These are phyloP conservation scores for Colletotrichum eremochloae DNA, from an alignment of 2,329 filamentous ascomycete genomes.

Conservation along the genomic window DNA sequence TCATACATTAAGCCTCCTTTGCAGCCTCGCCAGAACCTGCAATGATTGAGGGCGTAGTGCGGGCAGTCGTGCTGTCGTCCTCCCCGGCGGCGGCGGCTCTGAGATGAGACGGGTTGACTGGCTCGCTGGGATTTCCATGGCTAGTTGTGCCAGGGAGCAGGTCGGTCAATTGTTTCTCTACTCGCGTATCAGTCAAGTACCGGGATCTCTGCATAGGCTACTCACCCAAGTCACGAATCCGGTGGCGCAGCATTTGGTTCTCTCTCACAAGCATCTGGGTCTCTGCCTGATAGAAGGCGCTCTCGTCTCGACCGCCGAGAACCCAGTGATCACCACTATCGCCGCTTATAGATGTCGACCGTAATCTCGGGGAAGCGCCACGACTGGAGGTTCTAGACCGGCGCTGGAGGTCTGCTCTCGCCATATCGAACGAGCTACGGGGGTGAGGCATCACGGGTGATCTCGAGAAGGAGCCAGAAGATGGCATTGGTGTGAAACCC, in stretches of 20 bases:
- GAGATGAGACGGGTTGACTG: slow-evolving; percentile 63
- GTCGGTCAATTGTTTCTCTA: slow-evolving; percentile 68
- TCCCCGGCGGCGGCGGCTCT: slow-evolving; percentile 61
- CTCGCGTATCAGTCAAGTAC: slow-evolving; percentile 37
- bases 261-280: slow-evolving; percentile 82
- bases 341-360: slow-evolving; percentile 69
- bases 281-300: slow-evolving; percentile 85
- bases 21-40: neutral
- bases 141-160: slow-evolving; percentile 48
- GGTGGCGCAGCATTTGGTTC: slow-evolving; percentile 84
- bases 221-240: slow-evolving; percentile 80
- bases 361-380: slow-evolving; percentile 68
- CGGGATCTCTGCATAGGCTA: neutral
- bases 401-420: slow-evolving; percentile 67
- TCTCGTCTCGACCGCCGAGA: slow-evolving; percentile 78
- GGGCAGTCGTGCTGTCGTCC: slow-evolving; percentile 46
- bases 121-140: slow-evolving; percentile 58
- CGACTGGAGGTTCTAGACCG: slow-evolving; percentile 72
- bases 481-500: slow-evolving; percentile 50
- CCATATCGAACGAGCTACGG: slow-evolving; percentile 71
- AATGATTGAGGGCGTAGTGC: slow-evolving; percentile 14
- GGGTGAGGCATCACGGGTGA: slow-evolving; percentile 65
- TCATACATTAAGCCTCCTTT: slow-evolving; percentile 23
- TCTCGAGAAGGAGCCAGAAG: slow-evolving; percentile 62
- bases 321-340: slow-evolving; percentile 71